Base-by-base conservation (phyloP, 2,329 filamentous ascomycete genomes). In the Whalleya microplaca region DNA sequence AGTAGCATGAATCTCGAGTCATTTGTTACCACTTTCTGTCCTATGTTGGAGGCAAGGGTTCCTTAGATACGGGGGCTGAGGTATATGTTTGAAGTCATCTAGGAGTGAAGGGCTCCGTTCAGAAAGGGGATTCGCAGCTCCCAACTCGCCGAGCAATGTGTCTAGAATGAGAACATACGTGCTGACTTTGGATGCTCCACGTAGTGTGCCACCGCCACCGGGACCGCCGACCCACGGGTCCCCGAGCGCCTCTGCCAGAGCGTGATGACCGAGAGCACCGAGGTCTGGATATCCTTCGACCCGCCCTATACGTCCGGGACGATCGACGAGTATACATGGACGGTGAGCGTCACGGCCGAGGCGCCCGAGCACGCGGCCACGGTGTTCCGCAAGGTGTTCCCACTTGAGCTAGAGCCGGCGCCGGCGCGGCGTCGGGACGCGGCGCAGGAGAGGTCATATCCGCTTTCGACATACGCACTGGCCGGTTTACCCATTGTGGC, bases 231-330 rank as follows among this genome's bases (percentile, higher is more conserved):
- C 10, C 14, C 5, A 19, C 18, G 50, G 32, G 47, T 55, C 0
- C 59, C 52, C 52, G 52, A 56, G 40, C 51, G 60, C 12, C 42
- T 63, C 29, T 63, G 60, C 48, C 47, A 27, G 9, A 61, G 60
- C 47, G 41, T 46, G 3, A 16, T 58, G 23, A 54, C 58, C 4
- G 55, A 32, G 19, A 16, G 3, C n/a, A 58, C 60, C 18, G 23
- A 43, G 3, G 21, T 63, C 50, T 63, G 60, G 60, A 56, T 63
- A 58, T 56, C 43, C 40, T 63, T 55, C 48, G 58, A 63, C 41
- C 60, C 60, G 45, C 48, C 58, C 19, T 56, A 46, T 43, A 12
- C 40, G 16, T 45, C 48, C 12, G 9, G 7, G 7, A 32, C 21
- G n/a, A 40, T 23, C 12, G n/a, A 18, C 2, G 51, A 45, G 2